These are phyloP conservation scores for Hymenoscyphus salicellus DNA, from an alignment of 2,329 filamentous ascomycete species.

Conservation along the genomic window DNA sequence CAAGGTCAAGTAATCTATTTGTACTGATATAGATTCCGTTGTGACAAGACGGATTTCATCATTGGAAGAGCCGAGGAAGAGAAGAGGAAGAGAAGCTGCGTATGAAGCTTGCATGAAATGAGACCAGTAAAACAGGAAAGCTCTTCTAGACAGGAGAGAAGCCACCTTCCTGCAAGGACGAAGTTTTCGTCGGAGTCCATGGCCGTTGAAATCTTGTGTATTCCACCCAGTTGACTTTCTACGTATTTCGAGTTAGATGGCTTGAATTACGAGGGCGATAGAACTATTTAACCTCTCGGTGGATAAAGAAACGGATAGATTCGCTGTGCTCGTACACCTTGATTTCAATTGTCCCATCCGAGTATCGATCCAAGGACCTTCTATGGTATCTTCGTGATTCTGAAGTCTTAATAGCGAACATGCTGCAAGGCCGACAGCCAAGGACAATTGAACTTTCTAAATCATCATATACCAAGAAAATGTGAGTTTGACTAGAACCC, in stretches of 20 bases:
- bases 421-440: neutral
- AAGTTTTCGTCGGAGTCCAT: neutral
- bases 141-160: no score
- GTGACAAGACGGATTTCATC: neutral
- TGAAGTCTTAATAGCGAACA: no score
- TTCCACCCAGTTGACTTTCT: neutral
- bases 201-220: neutral
- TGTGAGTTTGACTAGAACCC: no score
- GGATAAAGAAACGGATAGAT: no score
- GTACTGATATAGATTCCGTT: neutral
- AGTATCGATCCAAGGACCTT: no score
- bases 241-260: neutral
- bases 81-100: neutral
- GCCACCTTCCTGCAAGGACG: neutral
- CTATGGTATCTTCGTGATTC: no score
- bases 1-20: neutral
- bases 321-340: no score
- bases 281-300: neutral
- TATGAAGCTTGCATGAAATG: neutral
- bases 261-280: neutral
- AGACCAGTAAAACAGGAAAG: neutral
- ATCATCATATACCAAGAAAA: no score
- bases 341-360: no score
- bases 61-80: neutral
- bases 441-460: neutral